These are phyloP conservation scores for Mesostigma viride DNA, from an alignment of 139 green algal species.

Conservation along the genomic window DNA sequence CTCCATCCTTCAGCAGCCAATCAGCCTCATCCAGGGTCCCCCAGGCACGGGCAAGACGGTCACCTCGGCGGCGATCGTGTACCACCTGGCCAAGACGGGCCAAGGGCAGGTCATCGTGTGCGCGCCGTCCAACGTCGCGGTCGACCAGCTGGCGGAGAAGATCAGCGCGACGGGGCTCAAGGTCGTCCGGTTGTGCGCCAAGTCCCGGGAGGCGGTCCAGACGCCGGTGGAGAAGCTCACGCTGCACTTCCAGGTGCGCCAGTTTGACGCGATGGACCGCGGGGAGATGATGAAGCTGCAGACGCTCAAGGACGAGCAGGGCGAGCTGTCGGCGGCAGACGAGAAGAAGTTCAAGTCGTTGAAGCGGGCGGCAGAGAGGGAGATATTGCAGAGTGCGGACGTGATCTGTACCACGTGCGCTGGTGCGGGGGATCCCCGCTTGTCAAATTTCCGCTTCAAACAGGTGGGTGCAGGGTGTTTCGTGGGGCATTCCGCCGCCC, in stretches of 20 bases:
- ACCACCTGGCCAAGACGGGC: conserved; percentile 65
- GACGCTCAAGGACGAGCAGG: conserved; percentile 70
- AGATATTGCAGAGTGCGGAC: conserved; percentile 72
- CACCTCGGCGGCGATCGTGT: conserved; percentile 88
- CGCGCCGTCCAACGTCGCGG: conserved; percentile 90
- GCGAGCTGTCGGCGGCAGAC: conserved; percentile 67
- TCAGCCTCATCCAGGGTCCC: conserved; percentile 82
- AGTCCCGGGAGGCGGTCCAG: conserved; percentile 69
- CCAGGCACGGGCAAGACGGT: conserved; percentile 97
- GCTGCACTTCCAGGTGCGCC: conserved; percentile 86
- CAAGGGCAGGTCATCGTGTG: conserved; percentile 79
- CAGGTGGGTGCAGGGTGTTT: conserved; percentile 37
- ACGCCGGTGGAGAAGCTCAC: conserved; percentile 85
- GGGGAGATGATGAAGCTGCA: conserved; percentile 81
- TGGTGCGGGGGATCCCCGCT: conserved; percentile 74
- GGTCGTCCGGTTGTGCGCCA: conserved; percentile 84
- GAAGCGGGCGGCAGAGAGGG: conserved; percentile 49
- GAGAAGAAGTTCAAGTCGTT: conserved; percentile 73
- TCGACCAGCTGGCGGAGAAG: conserved; percentile 94
- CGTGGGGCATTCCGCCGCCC: not conserved
- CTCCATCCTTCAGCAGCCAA: conserved; percentile 59
- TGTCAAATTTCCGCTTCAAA: conserved; percentile 75
- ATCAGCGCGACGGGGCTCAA: conserved; percentile 75
- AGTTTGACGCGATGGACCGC: conserved; percentile 62
- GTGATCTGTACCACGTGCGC: conserved; percentile 87